These are phyloP conservation scores for Hericium coralloides DNA, from an alignment of 768 basidiomycete genomes.

Conservation along the genomic window DNA sequence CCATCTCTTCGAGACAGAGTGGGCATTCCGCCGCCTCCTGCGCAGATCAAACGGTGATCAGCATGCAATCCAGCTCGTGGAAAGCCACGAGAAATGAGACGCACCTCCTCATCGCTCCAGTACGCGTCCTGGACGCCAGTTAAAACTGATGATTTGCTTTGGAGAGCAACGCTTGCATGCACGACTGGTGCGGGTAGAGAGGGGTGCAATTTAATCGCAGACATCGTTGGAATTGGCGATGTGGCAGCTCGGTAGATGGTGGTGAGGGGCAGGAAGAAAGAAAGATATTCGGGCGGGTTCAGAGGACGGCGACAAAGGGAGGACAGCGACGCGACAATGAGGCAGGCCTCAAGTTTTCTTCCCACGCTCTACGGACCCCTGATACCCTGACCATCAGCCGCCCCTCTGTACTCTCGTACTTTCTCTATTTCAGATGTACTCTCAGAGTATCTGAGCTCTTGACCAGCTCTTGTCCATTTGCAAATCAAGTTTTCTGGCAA, in stretches of 20 bases:
- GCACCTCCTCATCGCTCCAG: constrained; percentile 89
- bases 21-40: constrained; percentile 98
- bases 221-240: constrained; percentile 26
- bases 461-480: too few relatives aligned
- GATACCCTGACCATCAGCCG: background rate
- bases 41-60: constrained; percentile 6
- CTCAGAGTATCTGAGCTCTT: too few relatives aligned
- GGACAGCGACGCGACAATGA: constrained; percentile 14
- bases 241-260: background rate
- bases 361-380: background rate
- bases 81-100: constrained; percentile 20
- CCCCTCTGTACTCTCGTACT: too few relatives aligned
- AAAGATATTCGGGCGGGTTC: background rate
- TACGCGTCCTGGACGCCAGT: constrained; percentile 95
- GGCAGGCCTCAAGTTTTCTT: constrained; percentile 5
- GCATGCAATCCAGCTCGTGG: background rate
- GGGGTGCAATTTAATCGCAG: constrained; percentile 48
- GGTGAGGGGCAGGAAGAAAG: background rate
- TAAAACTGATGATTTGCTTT: constrained; percentile 78
- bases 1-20: constrained; percentile 97
- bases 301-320: background rate
- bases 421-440: too few relatives aligned
- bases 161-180: constrained; percentile 58
- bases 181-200: constrained; percentile 68
- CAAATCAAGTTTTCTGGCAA: too few relatives aligned